Evolutionary conservation across 306 rosid genomes (phyloP).

Genomic region (Abrus pulchellus): DNA sequence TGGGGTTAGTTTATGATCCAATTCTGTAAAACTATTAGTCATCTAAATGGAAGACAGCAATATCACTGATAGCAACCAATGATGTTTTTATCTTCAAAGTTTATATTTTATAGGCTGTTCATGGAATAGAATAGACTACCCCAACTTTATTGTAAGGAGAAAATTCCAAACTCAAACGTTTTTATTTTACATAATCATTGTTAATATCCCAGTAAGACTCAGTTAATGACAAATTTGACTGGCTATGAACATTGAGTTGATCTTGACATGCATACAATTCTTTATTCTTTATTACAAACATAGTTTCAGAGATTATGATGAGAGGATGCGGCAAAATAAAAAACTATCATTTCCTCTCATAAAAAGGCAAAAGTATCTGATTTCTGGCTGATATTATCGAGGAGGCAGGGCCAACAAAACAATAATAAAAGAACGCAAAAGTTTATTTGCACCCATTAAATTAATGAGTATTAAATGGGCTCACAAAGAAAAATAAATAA

Average conservation of each 20-base stretch:
- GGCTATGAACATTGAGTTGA: constrained; percentile 2
- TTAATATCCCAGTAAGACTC: constrained; percentile 23
- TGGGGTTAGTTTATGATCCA: background rate
- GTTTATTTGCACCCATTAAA: too few species aligned
- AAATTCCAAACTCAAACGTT: constrained; percentile 33
- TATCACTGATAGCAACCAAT: constrained; percentile 4
- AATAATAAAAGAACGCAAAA: too few species aligned
- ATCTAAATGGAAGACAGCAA: constrained; percentile 37
- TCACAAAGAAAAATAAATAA: too few species aligned
- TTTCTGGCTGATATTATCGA: background rate
- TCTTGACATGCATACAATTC: constrained; percentile 1
- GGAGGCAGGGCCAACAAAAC: background rate
- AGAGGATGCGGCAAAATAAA: background rate
- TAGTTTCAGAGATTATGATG: background rate
- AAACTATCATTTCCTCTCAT: background rate
- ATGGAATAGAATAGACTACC: background rate
- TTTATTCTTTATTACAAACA: background rate
- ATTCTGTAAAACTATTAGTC: background rate
- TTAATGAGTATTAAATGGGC: too few species aligned
- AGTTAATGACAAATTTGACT: constrained; percentile 25
- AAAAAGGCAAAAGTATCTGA: background rate
- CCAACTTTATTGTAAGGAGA: background rate
- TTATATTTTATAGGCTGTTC: background rate
- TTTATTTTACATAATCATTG: constrained; percentile 23
- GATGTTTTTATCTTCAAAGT: background rate